Conservation (phyloP, 31 red algal species). For the Porphyra umbilicalis region DNA sequence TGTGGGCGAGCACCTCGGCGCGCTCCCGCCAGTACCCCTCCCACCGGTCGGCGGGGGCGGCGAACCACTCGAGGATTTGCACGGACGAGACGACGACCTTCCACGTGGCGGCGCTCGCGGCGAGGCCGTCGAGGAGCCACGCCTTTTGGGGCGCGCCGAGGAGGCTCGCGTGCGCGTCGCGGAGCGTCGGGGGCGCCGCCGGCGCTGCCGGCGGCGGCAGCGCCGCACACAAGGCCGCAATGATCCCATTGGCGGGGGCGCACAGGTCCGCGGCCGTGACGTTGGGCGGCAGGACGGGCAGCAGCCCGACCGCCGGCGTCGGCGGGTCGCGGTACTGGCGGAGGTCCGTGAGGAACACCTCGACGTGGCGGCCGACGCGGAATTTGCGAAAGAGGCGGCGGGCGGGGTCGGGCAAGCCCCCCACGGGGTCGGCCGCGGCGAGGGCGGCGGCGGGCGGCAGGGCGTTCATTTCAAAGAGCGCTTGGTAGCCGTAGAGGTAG, state of each 20-base stretch:
- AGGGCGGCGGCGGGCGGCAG: constrained; percentile 1
- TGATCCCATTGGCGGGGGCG: no score
- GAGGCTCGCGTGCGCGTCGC: not conserved
- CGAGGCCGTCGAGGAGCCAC: constrained; percentile 5
- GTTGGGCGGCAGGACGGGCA: not conserved
- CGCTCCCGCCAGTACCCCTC: constrained; percentile 19
- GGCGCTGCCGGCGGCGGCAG: no score
- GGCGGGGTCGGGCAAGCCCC: not conserved
- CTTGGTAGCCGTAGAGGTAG: no score
- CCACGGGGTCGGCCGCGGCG: not conserved
- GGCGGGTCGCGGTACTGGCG: constrained; percentile 12
- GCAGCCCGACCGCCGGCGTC: not conserved
- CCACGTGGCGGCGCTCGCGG: not conserved
- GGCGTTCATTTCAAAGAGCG: constrained; percentile 13
- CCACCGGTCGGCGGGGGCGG: constrained; percentile 1
- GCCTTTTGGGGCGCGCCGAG: no score
- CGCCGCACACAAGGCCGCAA: no score
- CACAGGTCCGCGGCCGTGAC: not conserved
- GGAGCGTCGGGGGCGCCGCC: not conserved
- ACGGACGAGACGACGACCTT: constrained; percentile 4
- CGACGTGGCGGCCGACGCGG: constrained; percentile 7
- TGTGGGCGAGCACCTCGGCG: not conserved
- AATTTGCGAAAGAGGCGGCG: constrained; percentile 11
- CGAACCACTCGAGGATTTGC: constrained; percentile 3
- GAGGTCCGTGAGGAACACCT: constrained; percentile 23